A percentile compares a stretch with the other conserved stretches of the same genome.
phyloP scores from a whole-genome alignment of 2,329 filamentous ascomycete species.

The Metarhizium brunneum region DNA sequence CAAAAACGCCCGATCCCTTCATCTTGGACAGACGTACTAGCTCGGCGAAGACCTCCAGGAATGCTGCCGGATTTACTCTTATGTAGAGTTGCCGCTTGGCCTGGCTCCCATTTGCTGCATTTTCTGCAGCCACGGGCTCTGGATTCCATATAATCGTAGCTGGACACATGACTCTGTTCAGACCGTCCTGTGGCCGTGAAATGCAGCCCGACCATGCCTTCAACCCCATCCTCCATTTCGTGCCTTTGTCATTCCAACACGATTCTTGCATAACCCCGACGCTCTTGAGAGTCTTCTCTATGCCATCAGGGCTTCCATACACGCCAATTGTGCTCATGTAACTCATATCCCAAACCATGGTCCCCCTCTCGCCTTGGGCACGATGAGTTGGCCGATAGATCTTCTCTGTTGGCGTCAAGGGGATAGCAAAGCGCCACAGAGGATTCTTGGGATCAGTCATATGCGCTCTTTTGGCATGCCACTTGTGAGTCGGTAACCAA shows the following conservation, averaged over 20 bases:
- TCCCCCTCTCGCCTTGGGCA: slow-evolving; percentile 64
- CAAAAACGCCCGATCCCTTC: slow-evolving; percentile 49
- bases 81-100: slow-evolving; percentile 48
- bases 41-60: slow-evolving; percentile 58
- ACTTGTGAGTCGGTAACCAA: slow-evolving; percentile 91
- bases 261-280: slow-evolving; percentile 53
- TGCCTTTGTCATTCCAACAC: slow-evolving; percentile 53
- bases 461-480: slow-evolving; percentile 82
- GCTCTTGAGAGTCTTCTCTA: slow-evolving; percentile 56
- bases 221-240: slow-evolving; percentile 57
- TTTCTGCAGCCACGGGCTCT: slow-evolving; percentile 17
- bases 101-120: slow-evolving; percentile 15
- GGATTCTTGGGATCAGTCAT: slow-evolving; percentile 75
- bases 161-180: slow-evolving; percentile 55
- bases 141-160: slow-evolving; percentile 70
- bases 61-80: slow-evolving; percentile 75
- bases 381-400: slow-evolving; percentile 82
- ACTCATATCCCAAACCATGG: slow-evolving; percentile 85
- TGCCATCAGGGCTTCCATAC: slow-evolving; percentile 53
- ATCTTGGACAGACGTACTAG: slow-evolving; percentile 48
- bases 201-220: slow-evolving; percentile 41
- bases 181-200: slow-evolving; percentile 43
- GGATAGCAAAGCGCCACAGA: slow-evolving; percentile 85
- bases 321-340: slow-evolving; percentile 84
- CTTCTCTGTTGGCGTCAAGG: slow-evolving; percentile 80